Evolutionary conservation across 352 stramenopile genomes (phyloP).

Genomic region (Aphanomyces cochlioides): DNA sequence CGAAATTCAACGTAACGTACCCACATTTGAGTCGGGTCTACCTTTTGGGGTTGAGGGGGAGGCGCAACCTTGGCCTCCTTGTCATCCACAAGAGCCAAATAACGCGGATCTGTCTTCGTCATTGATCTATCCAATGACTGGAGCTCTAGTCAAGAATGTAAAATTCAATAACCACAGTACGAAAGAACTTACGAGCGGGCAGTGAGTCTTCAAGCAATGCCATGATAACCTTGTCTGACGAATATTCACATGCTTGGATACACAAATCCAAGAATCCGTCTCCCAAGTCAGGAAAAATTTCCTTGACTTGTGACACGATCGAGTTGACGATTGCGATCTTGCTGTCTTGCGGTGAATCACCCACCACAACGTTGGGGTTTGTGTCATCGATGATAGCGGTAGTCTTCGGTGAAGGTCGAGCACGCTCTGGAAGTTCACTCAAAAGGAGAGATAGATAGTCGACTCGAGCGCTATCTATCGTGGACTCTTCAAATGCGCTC

Average conservation of each 20-base stretch:
- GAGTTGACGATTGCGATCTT: constrained; percentile 30
- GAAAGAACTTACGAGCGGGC: background rate
- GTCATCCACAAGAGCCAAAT: constrained; percentile 32
- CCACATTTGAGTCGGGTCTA: constrained; percentile 30
- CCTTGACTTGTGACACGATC: constrained; percentile 52
- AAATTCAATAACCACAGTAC: too few relatives aligned
- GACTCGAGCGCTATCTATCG: constrained; percentile 56
- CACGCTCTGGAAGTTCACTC: constrained; percentile 52
- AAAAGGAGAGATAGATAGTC: constrained; percentile 73
- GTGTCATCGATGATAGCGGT: constrained; percentile 30
- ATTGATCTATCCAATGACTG: constrained; percentile 34
- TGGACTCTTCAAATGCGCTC: constrained; percentile 47
- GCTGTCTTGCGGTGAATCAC: constrained; percentile 15
- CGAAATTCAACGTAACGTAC: background rate
- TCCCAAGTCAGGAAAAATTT: constrained; percentile 57
- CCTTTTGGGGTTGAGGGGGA: constrained; percentile 12
- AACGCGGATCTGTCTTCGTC: constrained; percentile 40
- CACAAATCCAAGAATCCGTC: constrained; percentile 62
- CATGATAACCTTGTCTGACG: constrained; percentile 57
- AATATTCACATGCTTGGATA: constrained; percentile 42
- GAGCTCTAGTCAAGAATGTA: background rate
- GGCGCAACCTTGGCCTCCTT: constrained; percentile 38
- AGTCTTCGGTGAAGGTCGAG: constrained; percentile 9
- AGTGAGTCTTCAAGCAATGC: constrained; percentile 45
- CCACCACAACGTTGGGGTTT: constrained; percentile 8